Evolutionary conservation across 768 basidiomycete species (phyloP), one percentile per base, ranked within the genome.

Genomic region (Mycena chlorophos): DNA sequence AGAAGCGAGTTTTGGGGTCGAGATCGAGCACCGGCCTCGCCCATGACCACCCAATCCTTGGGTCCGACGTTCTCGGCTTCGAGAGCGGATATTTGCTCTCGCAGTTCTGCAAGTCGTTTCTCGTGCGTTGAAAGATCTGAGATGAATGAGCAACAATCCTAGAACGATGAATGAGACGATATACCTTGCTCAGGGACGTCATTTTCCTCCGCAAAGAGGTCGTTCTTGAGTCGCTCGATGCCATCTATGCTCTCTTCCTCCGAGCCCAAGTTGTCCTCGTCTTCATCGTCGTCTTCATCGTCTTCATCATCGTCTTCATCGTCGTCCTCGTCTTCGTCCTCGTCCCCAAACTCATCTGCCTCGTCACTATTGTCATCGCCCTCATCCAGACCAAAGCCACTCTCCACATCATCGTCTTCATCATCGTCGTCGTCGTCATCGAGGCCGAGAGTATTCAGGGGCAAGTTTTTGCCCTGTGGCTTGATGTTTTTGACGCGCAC

Each of bases 31-130:
- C 82, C 83, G 28, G 93, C 91, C 72, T 98, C 96, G 46, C 97
- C 95, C 77, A 91, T 83, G 26, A 97, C 78, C 5, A 87, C 86
- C 97, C 97, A 99, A 57, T 92, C 87, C 71, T 98, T 98, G 49
- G 84, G 79, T 2, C 84, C 86, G 49, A 96, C 83, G 69, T 96
- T 98, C 69, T 94, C 88, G 1, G 83, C 75, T 68, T 98, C 97
- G 30, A 98, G 76, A 19, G 82, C 71, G 6, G 84, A 71, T 49
- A 99, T 98, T 70, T 98, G 87, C 56, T 88, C 80, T 26, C 78
- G 80, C 17, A 98, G 74, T 1, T 81, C 81, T 4, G 83, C 76
- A 73, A 89, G 80, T n/a, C 91, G 85, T 63, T 81, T 86, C 71
- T 96, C 87, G 66, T 95, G 83, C 0, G 86, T 84, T 0, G 94